Percentiles rank a stretch among this genome's conserved stretches.
These are phyloP conservation scores for Exophiala bonariae DNA, from an alignment of 2,329 filamentous ascomycete genomes.

Conservation along the genomic window DNA sequence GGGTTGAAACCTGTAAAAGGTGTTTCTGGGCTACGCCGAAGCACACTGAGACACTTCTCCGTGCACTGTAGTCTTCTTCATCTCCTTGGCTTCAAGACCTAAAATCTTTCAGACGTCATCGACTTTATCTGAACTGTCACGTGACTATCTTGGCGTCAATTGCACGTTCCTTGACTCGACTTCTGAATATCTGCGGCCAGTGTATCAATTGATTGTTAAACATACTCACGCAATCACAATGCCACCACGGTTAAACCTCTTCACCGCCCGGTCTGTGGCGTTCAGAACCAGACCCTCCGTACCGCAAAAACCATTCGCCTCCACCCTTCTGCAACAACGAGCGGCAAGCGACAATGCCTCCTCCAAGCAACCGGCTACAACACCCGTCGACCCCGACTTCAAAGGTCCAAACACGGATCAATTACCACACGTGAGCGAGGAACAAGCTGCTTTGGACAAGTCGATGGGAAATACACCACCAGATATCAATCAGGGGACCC, in stretches of 20 bases:
- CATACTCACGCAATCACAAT: constrained; percentile 42
- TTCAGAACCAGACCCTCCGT: constrained; percentile 27
- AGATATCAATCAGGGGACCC: constrained; percentile 65
- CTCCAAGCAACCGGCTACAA: constrained; percentile 26
- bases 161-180: too few species aligned
- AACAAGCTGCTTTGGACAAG: constrained; percentile 61
- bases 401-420: constrained; percentile 52
- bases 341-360: constrained; percentile 28
- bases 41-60: too few species aligned
- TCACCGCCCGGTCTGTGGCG: constrained; percentile 34
- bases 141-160: too few species aligned
- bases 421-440: constrained; percentile 63
- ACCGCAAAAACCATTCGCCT: constrained; percentile 24
- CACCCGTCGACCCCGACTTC: constrained; percentile 23
- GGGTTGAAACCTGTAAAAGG: too few species aligned
- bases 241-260: constrained; percentile 57
- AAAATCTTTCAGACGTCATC: too few species aligned
- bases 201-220: too few species aligned
- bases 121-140: too few species aligned
- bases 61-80: too few species aligned
- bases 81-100: too few species aligned
- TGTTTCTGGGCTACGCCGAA: too few species aligned
- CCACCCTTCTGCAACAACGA: constrained; percentile 28
- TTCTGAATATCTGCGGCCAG: too few species aligned
- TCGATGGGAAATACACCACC: constrained; percentile 59